Base-by-base conservation (phyloP, 148 eudicot species). In the Spergularia marina region DNA sequence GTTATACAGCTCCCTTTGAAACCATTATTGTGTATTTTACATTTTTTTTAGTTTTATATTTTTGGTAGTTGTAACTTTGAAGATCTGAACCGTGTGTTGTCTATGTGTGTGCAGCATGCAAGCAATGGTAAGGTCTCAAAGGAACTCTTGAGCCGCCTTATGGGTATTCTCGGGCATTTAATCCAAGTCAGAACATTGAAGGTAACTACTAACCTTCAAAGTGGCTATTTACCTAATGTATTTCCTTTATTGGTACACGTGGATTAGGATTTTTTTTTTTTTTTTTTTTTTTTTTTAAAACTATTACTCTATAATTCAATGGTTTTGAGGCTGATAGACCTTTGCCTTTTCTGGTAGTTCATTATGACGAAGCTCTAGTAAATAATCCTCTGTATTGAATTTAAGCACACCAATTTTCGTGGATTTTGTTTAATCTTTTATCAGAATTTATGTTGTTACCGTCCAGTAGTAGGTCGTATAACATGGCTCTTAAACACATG, bases 141-240 rank as follows among this genome's bases (percentile, higher is more conserved):
- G 72, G 98, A 96, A 80, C 85, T 96, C 34, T 63, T 91, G 79
- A 88, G 86, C 84, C 98, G 95, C 56, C 90, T 96, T 44, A 91
- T 89, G 94, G 86, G 93, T 83, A 92, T 89, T 75, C 78, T 96
- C 74, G 99, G 99, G 65, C 99, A 96, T 84, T 70, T 87, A 81
- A 81, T 91, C 76, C 97, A 96, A 78, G 83, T 91, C 75, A 85
- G 98, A 84, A 88, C 98, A 40, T 80, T 96, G 62, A 92, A 96
- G 99, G 99, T 96, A 82, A 67, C 73, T 56, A 53, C 61, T 55
- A 30, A 60, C n/a, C 12, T 73, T 17, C 15, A 53, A 71, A 60
- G 14, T 57, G 15, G 15, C 61, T 20, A 25, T 52, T 39, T 73
- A 17, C 6, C 36, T 63, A 49, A 68, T 18, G 18, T 68, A 21